Evolutionary conservation across 768 basidiomycete genomes (phyloP).

Genomic region (Gloeophyllum trabeum): DNA sequence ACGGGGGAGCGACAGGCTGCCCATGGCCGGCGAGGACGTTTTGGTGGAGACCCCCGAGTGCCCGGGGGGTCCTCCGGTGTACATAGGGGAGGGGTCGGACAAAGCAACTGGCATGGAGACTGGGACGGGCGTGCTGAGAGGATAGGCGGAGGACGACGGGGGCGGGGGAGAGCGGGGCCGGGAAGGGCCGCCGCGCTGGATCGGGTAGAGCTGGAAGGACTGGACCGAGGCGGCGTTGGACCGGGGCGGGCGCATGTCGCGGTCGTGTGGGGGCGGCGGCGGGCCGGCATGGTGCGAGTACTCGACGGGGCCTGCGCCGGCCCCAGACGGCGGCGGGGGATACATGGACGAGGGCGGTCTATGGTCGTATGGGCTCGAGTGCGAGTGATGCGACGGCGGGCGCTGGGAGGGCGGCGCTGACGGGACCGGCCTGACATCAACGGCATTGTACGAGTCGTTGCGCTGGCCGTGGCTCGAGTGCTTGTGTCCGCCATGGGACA

Average conservation of each 20-base stretch:
- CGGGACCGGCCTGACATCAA: background rate
- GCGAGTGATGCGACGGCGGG: constrained; percentile 10
- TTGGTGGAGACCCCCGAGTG: too few species aligned
- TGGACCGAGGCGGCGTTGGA: constrained; percentile 7
- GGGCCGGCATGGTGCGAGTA: background rate
- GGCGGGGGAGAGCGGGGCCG: constrained; percentile 14
- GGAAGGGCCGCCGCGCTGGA: constrained; percentile 1
- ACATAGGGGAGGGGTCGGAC: constrained; percentile 19
- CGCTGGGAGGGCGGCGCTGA: constrained; percentile 7
- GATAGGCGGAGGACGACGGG: constrained; percentile 4
- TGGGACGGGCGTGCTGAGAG: constrained; percentile 7
- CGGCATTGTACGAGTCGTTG: background rate
- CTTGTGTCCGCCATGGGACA: background rate
- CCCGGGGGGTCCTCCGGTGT: constrained; percentile 12
- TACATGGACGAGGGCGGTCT: constrained; percentile 6
- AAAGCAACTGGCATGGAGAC: background rate
- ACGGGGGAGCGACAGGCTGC: constrained; percentile 15
- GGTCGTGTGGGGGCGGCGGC: constrained; percentile 1
- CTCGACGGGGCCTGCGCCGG: too few species aligned
- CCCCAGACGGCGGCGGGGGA: constrained; percentile 9
- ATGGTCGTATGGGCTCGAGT: constrained; percentile 6
- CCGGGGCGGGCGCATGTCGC: constrained; percentile 8
- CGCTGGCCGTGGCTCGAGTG: background rate
- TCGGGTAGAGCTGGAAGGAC: constrained; percentile 8
- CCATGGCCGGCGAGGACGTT: constrained; percentile 16